These are phyloP conservation scores for Leishmania turanica DNA, from an alignment of 208 protist genomes.

Conservation along the genomic window DNA sequence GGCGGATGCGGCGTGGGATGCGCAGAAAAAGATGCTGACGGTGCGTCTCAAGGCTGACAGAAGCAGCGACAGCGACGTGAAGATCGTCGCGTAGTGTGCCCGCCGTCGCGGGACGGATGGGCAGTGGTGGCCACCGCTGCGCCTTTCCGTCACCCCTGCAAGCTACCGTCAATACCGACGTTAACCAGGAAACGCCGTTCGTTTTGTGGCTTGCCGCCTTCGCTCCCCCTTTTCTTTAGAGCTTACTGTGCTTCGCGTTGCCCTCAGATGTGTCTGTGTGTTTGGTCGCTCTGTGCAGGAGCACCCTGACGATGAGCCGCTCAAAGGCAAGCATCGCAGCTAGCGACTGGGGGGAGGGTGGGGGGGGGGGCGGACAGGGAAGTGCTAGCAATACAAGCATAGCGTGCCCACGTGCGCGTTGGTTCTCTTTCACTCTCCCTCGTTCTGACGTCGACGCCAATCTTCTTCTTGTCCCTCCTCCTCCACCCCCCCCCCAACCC, in stretches of 20 bases:
- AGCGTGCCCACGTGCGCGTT: not conserved
- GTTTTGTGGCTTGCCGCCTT: not conserved
- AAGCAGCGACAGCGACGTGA: constrained; percentile 29
- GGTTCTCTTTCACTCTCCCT: not conserved
- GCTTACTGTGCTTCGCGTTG: not conserved
- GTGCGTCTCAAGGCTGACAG: constrained; percentile 59
- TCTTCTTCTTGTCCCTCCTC: not conserved
- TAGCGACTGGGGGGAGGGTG: not conserved
- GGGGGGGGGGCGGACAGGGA: not conserved
- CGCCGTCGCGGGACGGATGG: not conserved
- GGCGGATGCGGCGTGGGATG: constrained; percentile 76
- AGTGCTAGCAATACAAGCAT: not conserved
- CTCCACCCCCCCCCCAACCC: not conserved
- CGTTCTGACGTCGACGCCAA: not conserved
- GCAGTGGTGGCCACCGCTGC: not conserved
- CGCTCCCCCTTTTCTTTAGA: not conserved
- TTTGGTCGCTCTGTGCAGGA: not conserved
- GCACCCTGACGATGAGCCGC: not conserved
- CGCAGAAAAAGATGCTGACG: constrained; percentile 50
- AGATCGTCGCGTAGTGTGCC: constrained; percentile 23
- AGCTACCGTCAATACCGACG: not conserved
- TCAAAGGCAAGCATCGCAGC: not conserved
- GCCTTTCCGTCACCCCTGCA: not conserved
- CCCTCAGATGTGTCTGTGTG: not conserved
- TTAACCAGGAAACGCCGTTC: not conserved